phyloP scores from a whole-genome alignment of 108 stramenopile species.

The Asterionellopsis glacialis region DNA sequence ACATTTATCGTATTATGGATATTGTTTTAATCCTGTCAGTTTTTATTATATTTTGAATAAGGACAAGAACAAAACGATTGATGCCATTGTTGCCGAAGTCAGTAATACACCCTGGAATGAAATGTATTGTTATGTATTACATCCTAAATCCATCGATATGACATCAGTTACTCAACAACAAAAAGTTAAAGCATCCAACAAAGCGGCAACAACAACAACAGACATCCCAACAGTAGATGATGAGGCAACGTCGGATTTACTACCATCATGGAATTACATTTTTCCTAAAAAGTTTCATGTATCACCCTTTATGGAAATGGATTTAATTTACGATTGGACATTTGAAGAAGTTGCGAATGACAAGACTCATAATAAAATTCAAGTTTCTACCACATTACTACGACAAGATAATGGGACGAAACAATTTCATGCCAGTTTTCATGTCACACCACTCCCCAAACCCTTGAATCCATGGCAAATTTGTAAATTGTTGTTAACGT shows the following conservation, averaged over 20 bases:
- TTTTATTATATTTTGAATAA: conserved; percentile 68
- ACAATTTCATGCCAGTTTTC: not conserved
- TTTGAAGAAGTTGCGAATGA: conserved; percentile 35
- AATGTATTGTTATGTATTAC: conserved; percentile 89
- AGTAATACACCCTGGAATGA: conserved; percentile 96
- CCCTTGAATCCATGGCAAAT: conserved; percentile 32
- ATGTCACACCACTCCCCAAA: not conserved
- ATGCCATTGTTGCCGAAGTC: conserved; percentile 86
- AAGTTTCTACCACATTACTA: not conserved
- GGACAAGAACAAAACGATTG: conserved; percentile 23
- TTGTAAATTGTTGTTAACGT: conserved; percentile 43
- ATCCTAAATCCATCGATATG: conserved; percentile 63
- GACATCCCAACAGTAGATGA: conserved; percentile 1
- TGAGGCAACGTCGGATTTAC: not conserved
- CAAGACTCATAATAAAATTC: conserved; percentile 12
- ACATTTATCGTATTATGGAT: conserved; percentile 77
- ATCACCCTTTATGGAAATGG: conserved; percentile 98
- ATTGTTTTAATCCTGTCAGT: conserved; percentile 89
- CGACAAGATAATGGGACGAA: no score
- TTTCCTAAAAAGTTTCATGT: conserved; percentile 92
- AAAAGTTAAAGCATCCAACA: not conserved
- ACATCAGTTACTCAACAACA: not conserved
- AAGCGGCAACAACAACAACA: not conserved
- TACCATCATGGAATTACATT: conserved; percentile 13
- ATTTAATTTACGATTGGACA: conserved; percentile 88